phyloP scores from a whole-genome alignment of 306 rosid species.

The Dalbergia cultrata region DNA sequence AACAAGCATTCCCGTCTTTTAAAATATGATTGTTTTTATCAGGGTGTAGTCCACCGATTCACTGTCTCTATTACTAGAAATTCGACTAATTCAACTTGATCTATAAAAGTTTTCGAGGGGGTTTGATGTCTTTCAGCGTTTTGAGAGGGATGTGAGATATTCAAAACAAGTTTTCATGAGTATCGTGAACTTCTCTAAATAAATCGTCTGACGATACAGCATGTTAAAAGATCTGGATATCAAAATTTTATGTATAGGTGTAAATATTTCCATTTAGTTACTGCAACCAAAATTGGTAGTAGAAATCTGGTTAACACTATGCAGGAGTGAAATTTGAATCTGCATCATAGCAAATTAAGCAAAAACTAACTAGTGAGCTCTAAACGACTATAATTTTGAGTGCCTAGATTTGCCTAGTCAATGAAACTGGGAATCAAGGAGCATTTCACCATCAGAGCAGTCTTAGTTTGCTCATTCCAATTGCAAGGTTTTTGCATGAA shows the following conservation, averaged over 20 bases:
- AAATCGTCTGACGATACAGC: background rate
- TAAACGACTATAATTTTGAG: background rate
- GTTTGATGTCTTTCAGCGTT: no score
- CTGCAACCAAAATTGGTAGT: background rate
- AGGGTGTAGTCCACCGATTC: no score
- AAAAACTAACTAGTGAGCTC: background rate
- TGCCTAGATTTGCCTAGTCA: background rate
- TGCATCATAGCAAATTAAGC: background rate
- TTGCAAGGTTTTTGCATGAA: background rate
- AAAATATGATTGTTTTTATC: no score
- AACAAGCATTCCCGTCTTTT: no score
- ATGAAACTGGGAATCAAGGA: background rate
- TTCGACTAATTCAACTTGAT: no score
- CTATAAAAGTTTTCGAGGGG: no score
- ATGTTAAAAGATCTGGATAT: conserved; percentile 8
- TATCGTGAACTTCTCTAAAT: background rate
- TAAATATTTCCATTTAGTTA: background rate
- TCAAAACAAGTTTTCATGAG: no score
- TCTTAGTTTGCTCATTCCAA: background rate
- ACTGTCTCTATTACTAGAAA: no score
- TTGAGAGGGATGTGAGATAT: no score
- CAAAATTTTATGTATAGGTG: background rate
- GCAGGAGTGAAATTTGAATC: background rate
- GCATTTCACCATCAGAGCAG: background rate
- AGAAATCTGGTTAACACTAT: background rate